Percentiles rank a stretch among this genome's conserved stretches.
These are phyloP conservation scores for Grosmannia serpens DNA, from an alignment of 2,329 filamentous ascomycete species.

Conservation along the genomic window DNA sequence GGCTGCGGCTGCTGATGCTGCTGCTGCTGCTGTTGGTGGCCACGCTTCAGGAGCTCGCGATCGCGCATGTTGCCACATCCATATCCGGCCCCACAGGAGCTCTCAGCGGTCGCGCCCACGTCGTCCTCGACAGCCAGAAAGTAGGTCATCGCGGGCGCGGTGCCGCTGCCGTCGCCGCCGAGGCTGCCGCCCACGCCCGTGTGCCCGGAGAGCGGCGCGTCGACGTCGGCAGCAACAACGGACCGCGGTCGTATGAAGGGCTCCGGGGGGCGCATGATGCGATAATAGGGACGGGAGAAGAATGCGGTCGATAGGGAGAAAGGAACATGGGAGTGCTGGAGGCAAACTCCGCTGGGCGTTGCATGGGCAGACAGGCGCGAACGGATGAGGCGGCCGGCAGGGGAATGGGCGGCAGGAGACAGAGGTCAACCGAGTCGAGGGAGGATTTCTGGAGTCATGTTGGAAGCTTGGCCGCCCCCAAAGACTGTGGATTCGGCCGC, in stretches of 20 bases:
- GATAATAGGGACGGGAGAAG: background rate
- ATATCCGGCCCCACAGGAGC: constrained; percentile 14
- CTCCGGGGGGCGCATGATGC: constrained; percentile 32
- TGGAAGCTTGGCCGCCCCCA: background rate
- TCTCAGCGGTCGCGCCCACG: constrained; percentile 26
- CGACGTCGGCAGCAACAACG: constrained; percentile 22
- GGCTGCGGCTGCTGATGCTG: background rate
- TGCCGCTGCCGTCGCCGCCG: background rate
- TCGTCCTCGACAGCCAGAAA: constrained; percentile 37
- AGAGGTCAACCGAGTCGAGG: background rate
- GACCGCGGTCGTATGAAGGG: constrained; percentile 27
- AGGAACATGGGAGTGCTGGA: background rate
- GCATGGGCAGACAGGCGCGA: background rate
- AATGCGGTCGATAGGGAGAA: background rate
- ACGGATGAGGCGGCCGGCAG: background rate
- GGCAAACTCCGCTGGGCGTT: background rate
- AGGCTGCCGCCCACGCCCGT: background rate
- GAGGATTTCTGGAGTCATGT: background rate
- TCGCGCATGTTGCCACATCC: constrained; percentile 2
- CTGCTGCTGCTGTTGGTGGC: background rate
- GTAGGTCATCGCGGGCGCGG: constrained; percentile 34
- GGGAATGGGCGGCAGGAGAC: background rate
- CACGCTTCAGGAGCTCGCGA: background rate
- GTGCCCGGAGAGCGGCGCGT: constrained; percentile 15
- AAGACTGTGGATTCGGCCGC: background rate